Evolutionary conservation across 768 basidiomycete species (phyloP).

Genomic region (Harrya chromipes): DNA sequence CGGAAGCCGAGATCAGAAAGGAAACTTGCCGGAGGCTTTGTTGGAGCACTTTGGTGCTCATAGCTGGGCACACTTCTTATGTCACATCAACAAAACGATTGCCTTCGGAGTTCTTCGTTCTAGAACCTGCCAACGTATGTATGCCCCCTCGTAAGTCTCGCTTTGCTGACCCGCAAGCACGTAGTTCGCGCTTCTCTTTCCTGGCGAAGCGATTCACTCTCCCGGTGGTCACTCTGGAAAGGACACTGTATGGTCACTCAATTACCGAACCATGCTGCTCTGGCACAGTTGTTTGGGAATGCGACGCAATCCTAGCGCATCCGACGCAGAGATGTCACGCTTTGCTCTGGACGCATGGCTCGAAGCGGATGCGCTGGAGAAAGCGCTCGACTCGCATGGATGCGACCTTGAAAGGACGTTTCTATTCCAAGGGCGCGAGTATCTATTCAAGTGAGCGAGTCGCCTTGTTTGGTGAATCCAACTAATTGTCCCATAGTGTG

Average conservation of each 20-base stretch:
- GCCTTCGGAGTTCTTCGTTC: conserved; percentile 51
- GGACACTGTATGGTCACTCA: conserved; percentile 73
- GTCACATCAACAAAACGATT: conserved; percentile 42
- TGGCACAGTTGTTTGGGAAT: conserved; percentile 73
- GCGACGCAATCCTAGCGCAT: conserved; percentile 40
- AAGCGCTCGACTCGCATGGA: conserved; percentile 57
- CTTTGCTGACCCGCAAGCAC: conserved; percentile 2
- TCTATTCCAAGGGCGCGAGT: conserved; percentile 69
- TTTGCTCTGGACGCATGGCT: conserved; percentile 70
- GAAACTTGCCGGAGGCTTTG: conserved; percentile 71
- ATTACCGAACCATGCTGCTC: conserved; percentile 63
- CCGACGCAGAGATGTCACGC: conserved; percentile 51
- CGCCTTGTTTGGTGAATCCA: not conserved
- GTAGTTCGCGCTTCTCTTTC: conserved; percentile 72
- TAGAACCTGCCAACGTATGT: conserved; percentile 65
- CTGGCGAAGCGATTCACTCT: conserved; percentile 57
- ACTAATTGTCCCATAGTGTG: conserved; percentile 41
- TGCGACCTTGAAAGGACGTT: conserved; percentile 67
- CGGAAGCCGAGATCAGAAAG: conserved; percentile 60
- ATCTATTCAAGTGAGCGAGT: conserved; percentile 66
- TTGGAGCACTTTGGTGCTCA: conserved; percentile 66
- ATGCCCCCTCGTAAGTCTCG: not conserved
- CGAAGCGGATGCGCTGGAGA: conserved; percentile 65
- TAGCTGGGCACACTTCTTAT: conserved; percentile 64
- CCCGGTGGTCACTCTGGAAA: conserved; percentile 41